Evolutionary conservation across 768 basidiomycete genomes (phyloP).

Genomic region (Serendipita vermifera): DNA sequence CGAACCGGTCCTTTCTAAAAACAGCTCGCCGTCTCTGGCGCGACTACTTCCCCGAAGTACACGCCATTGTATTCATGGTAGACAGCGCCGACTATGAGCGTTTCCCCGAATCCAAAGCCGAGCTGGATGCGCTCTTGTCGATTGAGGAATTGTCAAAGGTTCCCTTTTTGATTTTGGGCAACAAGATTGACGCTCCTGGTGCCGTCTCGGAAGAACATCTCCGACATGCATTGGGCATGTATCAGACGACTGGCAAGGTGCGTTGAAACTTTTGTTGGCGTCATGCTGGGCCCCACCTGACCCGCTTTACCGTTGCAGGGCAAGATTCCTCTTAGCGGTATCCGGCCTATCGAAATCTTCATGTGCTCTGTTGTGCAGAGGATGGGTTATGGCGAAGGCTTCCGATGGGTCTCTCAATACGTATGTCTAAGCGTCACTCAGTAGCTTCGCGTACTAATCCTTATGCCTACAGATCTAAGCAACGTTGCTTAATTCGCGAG

Average conservation of each 20-base stretch:
- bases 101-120: constrained; percentile 91
- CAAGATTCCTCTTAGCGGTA: constrained; percentile 91
- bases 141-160: constrained; percentile 94
- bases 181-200: constrained; percentile 98
- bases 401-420: constrained; percentile 97
- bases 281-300: constrained; percentile 11
- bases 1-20: not conserved
- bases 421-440: too few relatives aligned
- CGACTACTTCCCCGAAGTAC: constrained; percentile 99
- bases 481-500: too few relatives aligned
- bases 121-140: constrained; percentile 87
- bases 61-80: constrained; percentile 96
- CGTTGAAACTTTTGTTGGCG: constrained; percentile 15
- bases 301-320: constrained; percentile 39
- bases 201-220: constrained; percentile 97
- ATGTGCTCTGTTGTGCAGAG: constrained; percentile 99
- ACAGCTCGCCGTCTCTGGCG: constrained; percentile 95
- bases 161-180: constrained; percentile 95
- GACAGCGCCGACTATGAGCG: constrained; percentile 96
- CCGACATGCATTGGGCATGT: constrained; percentile 85
- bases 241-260: constrained; percentile 99
- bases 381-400: constrained; percentile 96
- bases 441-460: too few relatives aligned
- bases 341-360: constrained; percentile 97
- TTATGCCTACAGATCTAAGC: too few relatives aligned